Evolutionary conservation across 345 rosid species (phyloP), one percentile per base, ranked within the genome.

Genomic region (Euphorbia tirucalli): DNA sequence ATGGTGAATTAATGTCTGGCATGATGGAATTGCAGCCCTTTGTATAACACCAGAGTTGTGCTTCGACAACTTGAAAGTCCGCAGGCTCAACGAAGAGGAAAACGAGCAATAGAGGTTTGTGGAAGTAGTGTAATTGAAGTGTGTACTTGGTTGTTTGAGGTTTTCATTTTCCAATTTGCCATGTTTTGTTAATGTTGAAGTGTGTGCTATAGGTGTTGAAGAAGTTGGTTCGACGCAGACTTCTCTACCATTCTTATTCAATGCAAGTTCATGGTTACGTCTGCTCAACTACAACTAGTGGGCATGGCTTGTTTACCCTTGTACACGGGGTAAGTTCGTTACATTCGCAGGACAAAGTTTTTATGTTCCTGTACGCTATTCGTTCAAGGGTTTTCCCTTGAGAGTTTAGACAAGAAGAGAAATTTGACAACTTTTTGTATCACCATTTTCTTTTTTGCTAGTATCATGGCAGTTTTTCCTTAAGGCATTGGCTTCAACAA

Each of bases 401-500:
- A 35, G 37, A 35, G 31, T 49, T n/a, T 16, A 30, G 46, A 15
- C 13, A 48, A 9, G 30, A 19, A 35, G 14, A 60, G 27, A 60
- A 43, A 0, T 35, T 16, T 65, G 49, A 35, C 32, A 11, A 15
- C 7, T 69, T 61, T 14, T 43, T 52, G 28, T 10, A 41, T 35
- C 64, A 25, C 32, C 15, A 24, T 37, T 50, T 65, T 7, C 56
- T 5, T 46, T 59, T 57, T 78, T 76, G 74, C 69, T 80, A 94
- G 98, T 88, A 89, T 80, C 93, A 94, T 83, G 98, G 96, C 62
- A 90, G 98, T 81, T 94, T 87, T 76, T 94, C 98, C 7, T 83
- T 92, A 79, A 83, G 95, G 75, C 98, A 94, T 67, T 94, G 96
- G 97, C 96, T 94, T 82, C 97, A 85, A 73, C 98, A 88, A 73